Evolutionary conservation across 1,284 basidiomycete species (phyloP).

Genomic region (Crepidotus sp.): DNA sequence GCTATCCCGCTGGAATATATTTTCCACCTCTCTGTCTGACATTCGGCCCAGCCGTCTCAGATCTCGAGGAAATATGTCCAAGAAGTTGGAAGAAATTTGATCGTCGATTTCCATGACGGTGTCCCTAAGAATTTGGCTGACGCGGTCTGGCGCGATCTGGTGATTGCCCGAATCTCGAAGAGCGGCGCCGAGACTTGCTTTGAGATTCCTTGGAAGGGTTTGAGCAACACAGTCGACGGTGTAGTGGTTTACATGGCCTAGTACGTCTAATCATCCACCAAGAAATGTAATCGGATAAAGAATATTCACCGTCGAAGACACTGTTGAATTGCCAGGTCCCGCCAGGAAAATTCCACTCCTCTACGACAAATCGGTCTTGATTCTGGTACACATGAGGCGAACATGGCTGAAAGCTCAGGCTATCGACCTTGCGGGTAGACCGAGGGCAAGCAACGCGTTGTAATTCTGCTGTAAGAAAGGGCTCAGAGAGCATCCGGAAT

Average conservation of each 20-base stretch:
- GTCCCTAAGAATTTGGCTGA: constrained; percentile 36
- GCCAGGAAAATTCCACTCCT: constrained; percentile 45
- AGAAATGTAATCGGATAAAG: constrained; percentile 2
- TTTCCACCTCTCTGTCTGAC: constrained; percentile 21
- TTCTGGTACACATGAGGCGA: constrained; percentile 36
- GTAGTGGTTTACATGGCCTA: constrained; percentile 55
- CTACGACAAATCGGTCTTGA: constrained; percentile 48
- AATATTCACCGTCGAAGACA: constrained; percentile 48
- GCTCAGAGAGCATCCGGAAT: constrained; percentile 44
- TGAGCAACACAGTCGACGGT: constrained; percentile 45
- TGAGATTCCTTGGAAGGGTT: constrained; percentile 38
- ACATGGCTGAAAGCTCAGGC: constrained; percentile 53
- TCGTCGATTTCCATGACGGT: constrained; percentile 35
- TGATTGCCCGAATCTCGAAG: constrained; percentile 24
- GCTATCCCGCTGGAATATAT: constrained; percentile 20
- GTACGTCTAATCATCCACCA: constrained; percentile 11
- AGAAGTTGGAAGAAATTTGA: constrained; percentile 36
- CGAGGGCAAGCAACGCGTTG: constrained; percentile 28
- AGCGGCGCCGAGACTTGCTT: constrained; percentile 31
- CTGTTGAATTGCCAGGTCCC: constrained; percentile 52
- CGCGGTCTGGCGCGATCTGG: constrained; percentile 26
- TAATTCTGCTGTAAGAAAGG: constrained; percentile 39
- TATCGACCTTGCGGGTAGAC: constrained; percentile 24
- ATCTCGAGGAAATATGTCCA: constrained; percentile 35
- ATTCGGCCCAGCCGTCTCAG: constrained; percentile 17